These are phyloP conservation scores for Penicillium longicatenatum DNA, from an alignment of 495 filamentous ascomycete genomes.

Conservation along the genomic window DNA sequence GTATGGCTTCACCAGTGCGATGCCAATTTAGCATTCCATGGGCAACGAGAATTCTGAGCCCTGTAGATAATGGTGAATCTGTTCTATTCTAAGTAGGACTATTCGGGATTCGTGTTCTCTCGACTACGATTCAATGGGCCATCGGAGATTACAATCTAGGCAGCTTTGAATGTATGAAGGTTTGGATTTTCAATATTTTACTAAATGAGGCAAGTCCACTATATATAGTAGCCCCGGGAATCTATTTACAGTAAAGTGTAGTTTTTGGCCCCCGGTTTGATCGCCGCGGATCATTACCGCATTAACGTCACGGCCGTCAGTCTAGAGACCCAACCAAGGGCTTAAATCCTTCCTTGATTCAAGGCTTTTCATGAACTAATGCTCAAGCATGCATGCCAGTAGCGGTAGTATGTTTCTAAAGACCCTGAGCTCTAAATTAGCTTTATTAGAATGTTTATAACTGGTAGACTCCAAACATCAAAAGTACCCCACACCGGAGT, in stretches of 20 bases:
- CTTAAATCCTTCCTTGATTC: not conserved
- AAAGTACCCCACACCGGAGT: not conserved
- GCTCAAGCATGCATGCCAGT: not conserved
- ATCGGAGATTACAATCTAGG: not conserved
- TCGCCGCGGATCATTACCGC: not conserved
- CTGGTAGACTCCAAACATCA: not conserved
- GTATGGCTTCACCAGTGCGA: not conserved
- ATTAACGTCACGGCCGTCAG: not conserved
- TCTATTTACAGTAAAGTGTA: not conserved
- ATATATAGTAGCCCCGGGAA: not conserved
- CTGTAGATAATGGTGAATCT: not conserved
- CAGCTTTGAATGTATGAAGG: not conserved
- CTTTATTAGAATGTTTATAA: not conserved
- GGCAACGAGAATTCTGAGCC: not conserved
- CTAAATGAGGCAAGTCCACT: not conserved
- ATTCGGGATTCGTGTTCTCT: not conserved
- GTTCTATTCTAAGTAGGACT: not conserved
- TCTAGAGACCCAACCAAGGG: not conserved
- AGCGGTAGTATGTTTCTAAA: not conserved
- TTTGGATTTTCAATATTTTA: not conserved
- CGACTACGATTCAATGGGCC: not conserved
- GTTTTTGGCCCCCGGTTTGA: slow-evolving; percentile 1
- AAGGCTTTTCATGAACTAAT: not conserved
- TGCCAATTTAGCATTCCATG: not conserved
- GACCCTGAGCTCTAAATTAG: not conserved